Evolutionary conservation across 257 asterid species (phyloP), one percentile per base, ranked within the genome.

Genomic region (Fraxinus cuspidata): DNA sequence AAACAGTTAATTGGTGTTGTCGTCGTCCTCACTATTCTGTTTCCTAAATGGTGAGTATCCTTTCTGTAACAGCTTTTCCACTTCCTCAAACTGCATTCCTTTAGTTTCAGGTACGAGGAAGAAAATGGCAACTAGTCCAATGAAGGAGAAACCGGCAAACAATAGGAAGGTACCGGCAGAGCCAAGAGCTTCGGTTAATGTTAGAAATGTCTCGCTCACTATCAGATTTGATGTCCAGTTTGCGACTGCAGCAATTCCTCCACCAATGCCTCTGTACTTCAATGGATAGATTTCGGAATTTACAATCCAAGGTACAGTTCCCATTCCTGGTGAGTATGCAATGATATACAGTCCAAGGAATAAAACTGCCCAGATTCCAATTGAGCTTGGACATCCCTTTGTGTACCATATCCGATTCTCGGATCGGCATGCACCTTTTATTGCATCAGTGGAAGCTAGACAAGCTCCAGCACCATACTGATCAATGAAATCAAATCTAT

Each of bases 261-360:
- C 96, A 6, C 96, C 93, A 1, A 87, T 29, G 27, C 96, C 96
- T 83, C 96, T 83, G 87, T 77, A 90, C 73, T 85, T 86, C 69
- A 88, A 76, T 4, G 96, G 96, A 56, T 90, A 89, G 63, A 90
- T 89, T 79, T 90, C 93, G 0, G 93, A 90, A 86, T 87, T 90
- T 10, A 90, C 88, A 29, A 90, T 89, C 93, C 96, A 90, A 2
- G 96, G 96, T 12, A 82, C 90, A 0, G 96, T 86, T 27, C 96
- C 93, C 91, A 90, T 90, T 29, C 93, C 96, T 0, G 93, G 96
- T 1, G 96, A 81, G 83, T 88, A 90, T 16, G 80, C 70, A 3
- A 90, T 81, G 86, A 90, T 89, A 81, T 90, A 90, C 40, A 87
- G 56, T 5, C 87, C 93, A 73, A 90, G 63, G 51, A 90, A 37